Evolutionary conservation across 1,284 basidiomycete genomes (phyloP).

Genomic region (Cutaneotrichosporon dermatis): DNA sequence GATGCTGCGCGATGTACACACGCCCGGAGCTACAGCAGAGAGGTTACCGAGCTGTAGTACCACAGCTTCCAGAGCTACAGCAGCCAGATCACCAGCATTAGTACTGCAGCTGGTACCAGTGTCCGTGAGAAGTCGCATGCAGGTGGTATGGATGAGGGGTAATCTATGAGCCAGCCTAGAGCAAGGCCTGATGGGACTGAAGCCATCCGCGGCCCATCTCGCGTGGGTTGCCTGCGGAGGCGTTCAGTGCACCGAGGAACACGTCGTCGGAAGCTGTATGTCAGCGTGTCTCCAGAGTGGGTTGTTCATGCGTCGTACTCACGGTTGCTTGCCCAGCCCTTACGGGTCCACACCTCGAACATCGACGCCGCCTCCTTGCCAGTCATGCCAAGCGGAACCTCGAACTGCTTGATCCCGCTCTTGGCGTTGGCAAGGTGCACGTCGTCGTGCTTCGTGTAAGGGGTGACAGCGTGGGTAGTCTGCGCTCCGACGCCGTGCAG

Average conservation of each 20-base stretch:
- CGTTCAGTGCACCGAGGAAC: constrained; percentile 39
- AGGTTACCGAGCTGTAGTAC: too few relatives aligned
- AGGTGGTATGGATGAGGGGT: neutral
- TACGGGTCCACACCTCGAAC: constrained; percentile 43
- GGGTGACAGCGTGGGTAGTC: constrained; percentile 26
- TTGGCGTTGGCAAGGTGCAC: constrained; percentile 37
- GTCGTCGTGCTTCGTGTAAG: constrained; percentile 39
- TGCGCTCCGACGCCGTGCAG: constrained; percentile 26
- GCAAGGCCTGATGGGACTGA: constrained; percentile 7
- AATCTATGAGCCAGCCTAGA: neutral
- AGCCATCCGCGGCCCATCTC: constrained; percentile 26
- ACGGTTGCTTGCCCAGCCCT: constrained; percentile 38
- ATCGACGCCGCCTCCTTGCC: constrained; percentile 46
- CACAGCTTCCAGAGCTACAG: too few relatives aligned
- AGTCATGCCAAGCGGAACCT: constrained; percentile 40
- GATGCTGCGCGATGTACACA: too few relatives aligned
- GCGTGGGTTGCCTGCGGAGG: constrained; percentile 41
- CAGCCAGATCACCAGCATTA: too few relatives aligned
- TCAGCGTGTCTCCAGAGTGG: neutral
- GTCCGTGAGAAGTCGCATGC: neutral
- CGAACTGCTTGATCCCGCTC: constrained; percentile 31
- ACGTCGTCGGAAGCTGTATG: constrained; percentile 38
- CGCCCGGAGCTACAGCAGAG: too few relatives aligned
- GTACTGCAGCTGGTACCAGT: neutral
- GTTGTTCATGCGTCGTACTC: constrained; percentile 9